phyloP scores from a whole-genome alignment of 495 filamentous ascomycete genomes.

The Podospora didyma region DNA sequence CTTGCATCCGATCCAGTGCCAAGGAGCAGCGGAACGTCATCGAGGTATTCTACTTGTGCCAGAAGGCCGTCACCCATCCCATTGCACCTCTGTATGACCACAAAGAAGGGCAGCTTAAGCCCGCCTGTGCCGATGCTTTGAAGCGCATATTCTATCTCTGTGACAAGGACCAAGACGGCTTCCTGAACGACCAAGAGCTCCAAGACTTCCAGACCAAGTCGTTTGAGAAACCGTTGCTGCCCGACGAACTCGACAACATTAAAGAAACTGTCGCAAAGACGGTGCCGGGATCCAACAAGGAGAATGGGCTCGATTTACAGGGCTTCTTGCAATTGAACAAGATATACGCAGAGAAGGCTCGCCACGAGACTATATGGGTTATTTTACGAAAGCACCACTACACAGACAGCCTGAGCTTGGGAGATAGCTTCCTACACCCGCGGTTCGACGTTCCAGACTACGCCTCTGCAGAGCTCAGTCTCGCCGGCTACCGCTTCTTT shows the following conservation, averaged over 20 bases:
- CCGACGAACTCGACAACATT: conserved; percentile 80
- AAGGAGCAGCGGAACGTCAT: conserved; percentile 94
- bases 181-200: conserved; percentile 84
- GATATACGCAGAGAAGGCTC: conserved; percentile 92
- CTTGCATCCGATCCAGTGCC: conserved; percentile 92
- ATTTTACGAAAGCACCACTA: conserved; percentile 96
- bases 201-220: conserved; percentile 85
- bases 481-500: conserved; percentile 93
- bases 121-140: conserved; percentile 77
- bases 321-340: conserved; percentile 91
- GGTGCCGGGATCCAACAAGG: conserved; percentile 57
- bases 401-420: conserved; percentile 85
- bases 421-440: conserved; percentile 87
- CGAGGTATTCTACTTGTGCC: conserved; percentile 94
- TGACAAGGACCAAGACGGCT: conserved; percentile 96
- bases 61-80: conserved; percentile 97
- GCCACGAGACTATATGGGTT: conserved; percentile 98
- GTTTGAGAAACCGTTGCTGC: conserved; percentile 77
- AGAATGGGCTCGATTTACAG: conserved; percentile 69
- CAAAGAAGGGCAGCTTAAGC: conserved; percentile 86
- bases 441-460: conserved; percentile 90
- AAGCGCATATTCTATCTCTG: conserved; percentile 91
- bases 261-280: conserved; percentile 74
- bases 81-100: conserved; percentile 95
- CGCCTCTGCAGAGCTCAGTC: conserved; percentile 89